These are phyloP conservation scores for Penicillium brasilianum DNA, from an alignment of 2,329 filamentous ascomycete species.

Conservation along the genomic window DNA sequence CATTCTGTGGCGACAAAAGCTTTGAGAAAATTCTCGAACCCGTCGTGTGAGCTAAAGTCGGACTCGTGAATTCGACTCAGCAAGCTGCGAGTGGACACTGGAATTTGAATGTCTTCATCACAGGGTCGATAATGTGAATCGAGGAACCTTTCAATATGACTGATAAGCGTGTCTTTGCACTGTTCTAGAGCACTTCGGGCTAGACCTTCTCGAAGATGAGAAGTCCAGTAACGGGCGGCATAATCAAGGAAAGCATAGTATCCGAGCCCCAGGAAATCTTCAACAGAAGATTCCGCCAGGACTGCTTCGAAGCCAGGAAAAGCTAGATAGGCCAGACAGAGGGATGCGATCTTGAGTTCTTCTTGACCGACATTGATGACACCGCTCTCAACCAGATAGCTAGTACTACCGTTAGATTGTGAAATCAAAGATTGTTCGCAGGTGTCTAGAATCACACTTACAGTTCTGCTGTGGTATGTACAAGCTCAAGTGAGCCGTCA, in stretches of 20 bases:
- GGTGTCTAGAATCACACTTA: background rate
- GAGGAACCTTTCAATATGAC: background rate
- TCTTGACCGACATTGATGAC: background rate
- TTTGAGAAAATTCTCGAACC: background rate
- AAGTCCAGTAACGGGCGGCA: background rate
- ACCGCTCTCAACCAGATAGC: background rate
- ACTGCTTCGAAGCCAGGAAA: background rate
- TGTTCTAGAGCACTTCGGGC: background rate
- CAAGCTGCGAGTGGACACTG: background rate
- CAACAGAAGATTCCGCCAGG: background rate
- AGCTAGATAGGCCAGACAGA: background rate
- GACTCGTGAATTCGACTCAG: background rate
- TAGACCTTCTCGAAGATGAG: background rate
- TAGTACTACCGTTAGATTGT: background rate
- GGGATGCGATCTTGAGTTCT: background rate
- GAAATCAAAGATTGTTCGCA: background rate
- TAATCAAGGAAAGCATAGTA: background rate
- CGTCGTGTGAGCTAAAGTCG: background rate
- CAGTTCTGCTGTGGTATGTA: background rate
- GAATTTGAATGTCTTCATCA: background rate
- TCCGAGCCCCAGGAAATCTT: background rate
- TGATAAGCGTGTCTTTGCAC: background rate
- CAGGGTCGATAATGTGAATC: background rate
- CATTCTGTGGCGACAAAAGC: background rate
- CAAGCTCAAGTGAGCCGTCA: background rate